Conservation (phyloP, 2,329 filamentous ascomycete species). For the Apiospora phragmitis region DNA sequence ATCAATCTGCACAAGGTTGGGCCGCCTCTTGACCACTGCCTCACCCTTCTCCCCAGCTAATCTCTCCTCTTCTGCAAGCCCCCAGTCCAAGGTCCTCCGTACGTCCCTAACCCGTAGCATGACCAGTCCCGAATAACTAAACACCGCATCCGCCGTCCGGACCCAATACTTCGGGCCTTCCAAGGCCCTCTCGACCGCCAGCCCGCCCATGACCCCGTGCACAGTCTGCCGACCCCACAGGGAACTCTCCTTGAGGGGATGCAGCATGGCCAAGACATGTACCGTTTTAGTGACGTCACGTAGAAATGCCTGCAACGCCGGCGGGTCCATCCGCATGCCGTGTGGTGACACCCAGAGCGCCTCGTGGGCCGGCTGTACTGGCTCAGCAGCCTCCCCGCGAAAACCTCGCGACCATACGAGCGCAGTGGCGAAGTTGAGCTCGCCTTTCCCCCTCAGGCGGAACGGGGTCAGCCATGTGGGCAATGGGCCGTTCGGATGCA, state of each 20-base stretch:
- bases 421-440: slow-evolving; percentile 5
- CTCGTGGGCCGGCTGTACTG: not conserved
- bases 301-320: slow-evolving; percentile 12
- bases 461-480: slow-evolving; percentile 18
- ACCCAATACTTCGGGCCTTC: slow-evolving; percentile 17
- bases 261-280: slow-evolving; percentile 16
- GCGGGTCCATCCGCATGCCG: slow-evolving; percentile 11
- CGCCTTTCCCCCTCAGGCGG: slow-evolving; percentile 6
- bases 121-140: slow-evolving; percentile 12
- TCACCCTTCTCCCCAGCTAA: not conserved
- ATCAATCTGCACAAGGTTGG: not conserved
- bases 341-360: slow-evolving; percentile 18
- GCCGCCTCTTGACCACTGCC: not conserved
- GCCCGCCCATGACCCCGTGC: slow-evolving; percentile 9
- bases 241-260: slow-evolving; percentile 18
- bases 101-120: not conserved
- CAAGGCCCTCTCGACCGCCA: slow-evolving; percentile 14
- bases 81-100: not conserved
- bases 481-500: slow-evolving; percentile 15
- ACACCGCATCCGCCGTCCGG: not conserved
- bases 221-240: not conserved
- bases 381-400: not conserved
- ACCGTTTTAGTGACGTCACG: not conserved
- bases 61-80: not conserved
- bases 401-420: slow-evolving; percentile 1